Percentiles rank a stretch among this genome's conserved stretches.
Evolutionary conservation across 1,139 yeast species (phyloP).

Genomic region (Candida gigantensis): DNA sequence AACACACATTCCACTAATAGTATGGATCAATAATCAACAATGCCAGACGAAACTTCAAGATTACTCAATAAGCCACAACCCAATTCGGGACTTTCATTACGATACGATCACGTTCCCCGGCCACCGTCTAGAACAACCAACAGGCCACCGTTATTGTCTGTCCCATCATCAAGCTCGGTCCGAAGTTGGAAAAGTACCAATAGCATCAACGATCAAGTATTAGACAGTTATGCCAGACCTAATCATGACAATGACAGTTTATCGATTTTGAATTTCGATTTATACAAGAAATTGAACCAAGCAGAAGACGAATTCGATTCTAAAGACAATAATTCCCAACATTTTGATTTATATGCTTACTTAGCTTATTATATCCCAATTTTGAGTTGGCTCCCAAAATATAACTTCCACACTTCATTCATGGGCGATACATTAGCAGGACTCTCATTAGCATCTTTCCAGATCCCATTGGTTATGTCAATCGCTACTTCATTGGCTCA

Average conservation of each 20-base stretch:
- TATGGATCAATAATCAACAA: conserved; percentile 1
- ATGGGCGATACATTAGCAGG: conserved; percentile 38
- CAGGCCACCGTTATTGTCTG: conserved; percentile 28
- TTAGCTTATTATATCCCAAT: conserved; percentile 36
- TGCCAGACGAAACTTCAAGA: conserved; percentile 15
- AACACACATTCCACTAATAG: conserved; percentile 1
- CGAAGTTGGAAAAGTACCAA: conserved; percentile 20
- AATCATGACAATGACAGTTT: conserved; percentile 14
- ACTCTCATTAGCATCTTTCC: conserved; percentile 33
- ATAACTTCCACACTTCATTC: conserved; percentile 17
- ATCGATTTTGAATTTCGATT: conserved; percentile 12
- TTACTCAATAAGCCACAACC: conserved; percentile 10
- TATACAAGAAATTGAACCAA: conserved; percentile 12
- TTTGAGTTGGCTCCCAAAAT: conserved; percentile 33
- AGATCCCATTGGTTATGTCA: conserved; percentile 39
- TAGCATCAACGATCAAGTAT: conserved; percentile 20
- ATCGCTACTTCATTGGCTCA: conserved; percentile 35
- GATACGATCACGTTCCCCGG: conserved; percentile 8
- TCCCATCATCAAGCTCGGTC: conserved; percentile 28
- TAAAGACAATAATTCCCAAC: not conserved
- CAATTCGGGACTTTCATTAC: conserved; percentile 2
- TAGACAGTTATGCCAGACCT: conserved; percentile 17
- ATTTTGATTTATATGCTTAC: conserved; percentile 27
- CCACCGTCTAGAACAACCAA: conserved; percentile 7
- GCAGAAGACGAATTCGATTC: conserved; percentile 1